These are phyloP conservation scores for Miscanthus lutarioriparius DNA, from an alignment of 176 grass and related monocot species.

Conservation along the genomic window DNA sequence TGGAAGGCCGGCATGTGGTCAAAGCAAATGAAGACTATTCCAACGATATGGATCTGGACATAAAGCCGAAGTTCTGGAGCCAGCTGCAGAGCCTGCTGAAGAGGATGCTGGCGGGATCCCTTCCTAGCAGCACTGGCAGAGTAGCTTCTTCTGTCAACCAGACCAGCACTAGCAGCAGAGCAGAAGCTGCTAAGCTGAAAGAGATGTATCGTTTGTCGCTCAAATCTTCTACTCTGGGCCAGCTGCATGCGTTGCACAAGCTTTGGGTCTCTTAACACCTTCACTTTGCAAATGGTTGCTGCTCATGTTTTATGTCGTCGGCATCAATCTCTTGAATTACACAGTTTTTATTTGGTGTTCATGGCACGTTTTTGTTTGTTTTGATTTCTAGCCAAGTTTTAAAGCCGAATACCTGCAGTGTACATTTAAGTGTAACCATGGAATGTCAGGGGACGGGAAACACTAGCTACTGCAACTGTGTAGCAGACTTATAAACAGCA, in stretches of 20 bases:
- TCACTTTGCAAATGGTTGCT: neutral
- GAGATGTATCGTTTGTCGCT: constrained; percentile 85
- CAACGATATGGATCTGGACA: constrained; percentile 49
- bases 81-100: constrained; percentile 79
- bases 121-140: constrained; percentile 37
- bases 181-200: constrained; percentile 59
- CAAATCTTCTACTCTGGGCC: constrained; percentile 56
- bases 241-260: constrained; percentile 69
- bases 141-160: constrained; percentile 47
- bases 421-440: neutral
- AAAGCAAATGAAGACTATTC: constrained; percentile 51
- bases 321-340: neutral
- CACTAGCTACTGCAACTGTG: neutral
- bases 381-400: neutral
- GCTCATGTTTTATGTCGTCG: neutral
- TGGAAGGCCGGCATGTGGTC: constrained; percentile 75
- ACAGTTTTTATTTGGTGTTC: neutral
- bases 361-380: neutral
- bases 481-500: neutral
- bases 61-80: constrained; percentile 74
- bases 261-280: constrained; percentile 48
- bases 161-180: constrained; percentile 41
- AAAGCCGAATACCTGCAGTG: neutral
- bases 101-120: constrained; percentile 55
- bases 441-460: neutral